These are phyloP conservation scores for Auricularia sp. DNA, from an alignment of 768 basidiomycete species.

Conservation along the genomic window DNA sequence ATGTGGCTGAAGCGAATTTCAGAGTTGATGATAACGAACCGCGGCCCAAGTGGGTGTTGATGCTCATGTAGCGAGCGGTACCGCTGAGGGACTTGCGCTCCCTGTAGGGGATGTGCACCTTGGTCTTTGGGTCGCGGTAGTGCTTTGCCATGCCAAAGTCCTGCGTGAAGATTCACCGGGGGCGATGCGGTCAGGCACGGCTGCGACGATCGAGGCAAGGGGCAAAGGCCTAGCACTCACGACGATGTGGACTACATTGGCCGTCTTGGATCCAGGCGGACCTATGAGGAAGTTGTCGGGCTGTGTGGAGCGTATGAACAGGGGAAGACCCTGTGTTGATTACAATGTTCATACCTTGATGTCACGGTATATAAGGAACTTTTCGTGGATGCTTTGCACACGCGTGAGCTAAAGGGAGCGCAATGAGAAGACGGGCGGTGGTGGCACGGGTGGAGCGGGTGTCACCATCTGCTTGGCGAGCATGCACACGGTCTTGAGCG, in stretches of 20 bases:
- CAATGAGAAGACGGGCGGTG: conserved; percentile 2
- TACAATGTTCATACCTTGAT: conserved; percentile 46
- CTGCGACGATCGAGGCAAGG: conserved; percentile 1
- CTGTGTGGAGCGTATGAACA: conserved; percentile 1
- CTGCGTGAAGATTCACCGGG: conserved; percentile 20
- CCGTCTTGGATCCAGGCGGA: conserved; percentile 81
- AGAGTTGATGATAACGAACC: conserved; percentile 28
- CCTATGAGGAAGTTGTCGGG: conserved; percentile 99
- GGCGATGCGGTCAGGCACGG: conserved; percentile 5
- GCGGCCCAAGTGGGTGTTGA: conserved; percentile 95
- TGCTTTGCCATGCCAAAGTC: conserved; percentile 99
- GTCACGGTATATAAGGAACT: conserved; percentile 95
- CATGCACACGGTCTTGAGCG: conserved; percentile 97
- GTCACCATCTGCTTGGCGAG: conserved; percentile 97
- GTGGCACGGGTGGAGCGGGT: conserved; percentile 7
- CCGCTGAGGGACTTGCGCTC: conserved; percentile 95
- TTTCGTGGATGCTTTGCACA: conserved; percentile 95
- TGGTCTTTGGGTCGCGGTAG: conserved; percentile 96
- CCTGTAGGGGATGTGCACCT: conserved; percentile 97
- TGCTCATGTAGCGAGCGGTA: conserved; percentile 98
- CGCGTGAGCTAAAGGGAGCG: conserved; percentile 65
- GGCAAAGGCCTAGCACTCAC: conserved; percentile 32
- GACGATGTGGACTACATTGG: conserved; percentile 80
- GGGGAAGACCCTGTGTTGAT: neutral
- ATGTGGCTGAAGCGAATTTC: neutral